Conservation (phyloP, 495 filamentous ascomycete species). For the Penicillium alfredii region DNA sequence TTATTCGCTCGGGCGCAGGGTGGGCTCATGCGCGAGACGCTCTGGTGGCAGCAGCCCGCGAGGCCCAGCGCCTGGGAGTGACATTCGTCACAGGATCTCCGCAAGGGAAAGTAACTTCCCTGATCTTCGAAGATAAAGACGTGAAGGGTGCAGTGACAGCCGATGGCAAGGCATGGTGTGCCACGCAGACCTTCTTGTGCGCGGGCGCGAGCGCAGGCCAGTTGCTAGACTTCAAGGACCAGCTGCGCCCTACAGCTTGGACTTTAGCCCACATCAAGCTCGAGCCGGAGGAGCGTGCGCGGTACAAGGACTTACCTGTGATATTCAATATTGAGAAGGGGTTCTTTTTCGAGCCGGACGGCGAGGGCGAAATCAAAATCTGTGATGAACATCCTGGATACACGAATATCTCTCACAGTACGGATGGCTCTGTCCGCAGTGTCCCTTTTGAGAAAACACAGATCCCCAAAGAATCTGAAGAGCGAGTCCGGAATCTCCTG, state of each 20-base stretch:
- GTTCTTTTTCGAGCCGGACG: conserved; percentile 51
- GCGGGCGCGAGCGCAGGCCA: conserved; percentile 32
- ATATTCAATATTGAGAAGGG: conserved; percentile 46
- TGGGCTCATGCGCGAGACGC: conserved; percentile 38
- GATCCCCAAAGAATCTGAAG: conserved; percentile 37
- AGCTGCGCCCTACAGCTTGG: conserved; percentile 42
- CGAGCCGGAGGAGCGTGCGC: conserved; percentile 32
- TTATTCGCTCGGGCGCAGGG: conserved; percentile 27
- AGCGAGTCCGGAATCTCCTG: conserved; percentile 33
- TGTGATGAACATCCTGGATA: conserved; percentile 50
- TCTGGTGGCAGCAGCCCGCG: conserved; percentile 26
- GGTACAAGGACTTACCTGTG: conserved; percentile 42
- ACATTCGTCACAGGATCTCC: conserved; percentile 28
- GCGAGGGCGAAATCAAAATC: conserved; percentile 42
- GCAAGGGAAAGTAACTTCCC: conserved; percentile 24
- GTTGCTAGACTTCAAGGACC: conserved; percentile 37
- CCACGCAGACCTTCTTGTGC: conserved; percentile 31
- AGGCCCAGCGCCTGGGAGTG: conserved; percentile 33
- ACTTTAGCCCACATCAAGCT: conserved; percentile 44
- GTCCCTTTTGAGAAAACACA: conserved; percentile 35
- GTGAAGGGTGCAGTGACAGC: conserved; percentile 24
- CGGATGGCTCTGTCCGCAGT: conserved; percentile 18
- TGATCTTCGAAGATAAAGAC: conserved; percentile 23
- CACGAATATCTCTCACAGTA: conserved; percentile 26
- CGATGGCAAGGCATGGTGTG: conserved; percentile 22